Base-by-base conservation (phyloP, 2,329 filamentous ascomycete species). In the Chalara sp. region DNA sequence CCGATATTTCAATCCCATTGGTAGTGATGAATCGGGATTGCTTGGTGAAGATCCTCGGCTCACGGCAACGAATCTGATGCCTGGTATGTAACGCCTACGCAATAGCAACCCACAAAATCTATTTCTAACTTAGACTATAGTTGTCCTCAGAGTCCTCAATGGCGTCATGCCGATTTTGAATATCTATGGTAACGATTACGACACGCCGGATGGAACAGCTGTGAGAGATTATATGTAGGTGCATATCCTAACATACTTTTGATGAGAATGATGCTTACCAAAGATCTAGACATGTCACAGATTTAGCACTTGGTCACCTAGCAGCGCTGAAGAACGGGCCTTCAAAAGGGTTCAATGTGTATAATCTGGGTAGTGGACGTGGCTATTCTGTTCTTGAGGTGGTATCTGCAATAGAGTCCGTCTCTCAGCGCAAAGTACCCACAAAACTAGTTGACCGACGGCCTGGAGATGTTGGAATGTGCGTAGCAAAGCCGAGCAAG, bases 21-120 rank as follows among this genome's bases (percentile, higher is more conserved):
- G 83, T 6, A 84, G 80, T 63, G 79, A 86, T 60, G 70, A 78
- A 30, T 83, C 80, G 3, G 83, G 82, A 12, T 68, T 83, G 6
- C 69, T 86, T 8, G 79, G 81, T 13, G 83, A 86, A 67, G 79
- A 84, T 62, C 82, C 83, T 29, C 73, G 76, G 50, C 76, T 76
- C 51, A 74, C 72, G 35, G 79, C 82, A 6, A 82, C 78, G 39
- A 86, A 86, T 61, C 71, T 86, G 37, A 78, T 85, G 54, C 83
- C 82, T 0, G 53, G 81, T 99, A 30, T 92, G 92, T 50, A 90
- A 97, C 74, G 93, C 99, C 42, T 93, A 93, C 21, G 21, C 21
- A 21, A 21, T 12, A 95, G 92, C 32, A 92, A 93, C 61, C 90
- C 96, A 67, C 82, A 92, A 58, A 88, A 95, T 65, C 96, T 96